Percentiles rank a stretch among this genome's conserved stretches.
phyloP scores from a whole-genome alignment of 192 early-diverging fungal species.

The Backusella circina region DNA sequence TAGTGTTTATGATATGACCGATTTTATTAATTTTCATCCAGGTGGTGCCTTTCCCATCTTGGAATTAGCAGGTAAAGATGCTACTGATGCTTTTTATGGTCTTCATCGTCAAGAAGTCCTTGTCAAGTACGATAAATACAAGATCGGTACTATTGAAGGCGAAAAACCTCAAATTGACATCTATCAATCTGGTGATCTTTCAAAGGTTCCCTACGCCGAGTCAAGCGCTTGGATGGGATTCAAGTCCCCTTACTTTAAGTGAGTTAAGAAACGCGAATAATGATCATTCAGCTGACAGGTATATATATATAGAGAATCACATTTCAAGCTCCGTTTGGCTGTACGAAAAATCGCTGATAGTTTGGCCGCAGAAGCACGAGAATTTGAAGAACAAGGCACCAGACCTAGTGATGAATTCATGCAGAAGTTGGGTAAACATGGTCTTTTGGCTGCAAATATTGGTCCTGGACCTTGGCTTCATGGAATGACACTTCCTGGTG shows the following conservation, averaged over 20 bases:
- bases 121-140: conserved; percentile 60
- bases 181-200: conserved; percentile 62
- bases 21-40: conserved; percentile 53
- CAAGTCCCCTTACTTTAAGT: conserved; percentile 32
- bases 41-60: conserved; percentile 60
- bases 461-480: conserved; percentile 46
- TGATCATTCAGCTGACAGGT: not conserved
- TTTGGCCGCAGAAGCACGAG: conserved; percentile 63
- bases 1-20: conserved; percentile 58
- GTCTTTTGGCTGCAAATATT: conserved; percentile 62
- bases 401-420: conserved; percentile 68
- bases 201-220: conserved; percentile 70
- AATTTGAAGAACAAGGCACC: conserved; percentile 73
- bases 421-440: conserved; percentile 63
- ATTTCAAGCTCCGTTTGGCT: conserved; percentile 56
- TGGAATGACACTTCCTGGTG: conserved; percentile 41
- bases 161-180: conserved; percentile 24
- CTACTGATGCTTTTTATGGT: conserved; percentile 47
- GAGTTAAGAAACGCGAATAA: not conserved
- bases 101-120: conserved; percentile 51
- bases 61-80: conserved; percentile 78
- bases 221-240: conserved; percentile 55
- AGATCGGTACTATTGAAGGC: conserved; percentile 62
- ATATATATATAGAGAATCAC: conserved; percentile 53
- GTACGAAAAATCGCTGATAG: conserved; percentile 72